Evolutionary conservation across 1,284 basidiomycete genomes (phyloP), one percentile per base, ranked within the genome.

Genomic region (Papiliotrema nemorosa): DNA sequence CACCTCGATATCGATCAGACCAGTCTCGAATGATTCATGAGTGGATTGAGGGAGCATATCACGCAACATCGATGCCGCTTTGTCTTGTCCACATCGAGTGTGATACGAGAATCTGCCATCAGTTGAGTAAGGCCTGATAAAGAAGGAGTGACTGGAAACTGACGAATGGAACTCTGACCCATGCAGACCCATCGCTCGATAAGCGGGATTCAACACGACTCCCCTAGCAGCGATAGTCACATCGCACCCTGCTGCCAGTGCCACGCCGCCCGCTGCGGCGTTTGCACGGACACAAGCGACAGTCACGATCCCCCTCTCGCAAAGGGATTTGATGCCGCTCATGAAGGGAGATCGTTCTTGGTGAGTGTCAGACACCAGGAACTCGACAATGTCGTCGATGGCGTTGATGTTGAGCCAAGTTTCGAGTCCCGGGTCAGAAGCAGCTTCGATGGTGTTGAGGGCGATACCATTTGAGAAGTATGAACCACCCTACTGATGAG

Each of bases 401-500:
- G 74, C 75, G 44, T 76, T 77, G 69, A 78, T 78, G 59, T 78
- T 78, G 33, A 63, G 69, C 77, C 77, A 78, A 14, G 75, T 75
- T 59, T 77, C 77, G 6, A 65, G 59, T 0, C 70, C 69, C 0
- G 76, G 74, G 46, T 73, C 67, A 6, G 61, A 44, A 20, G 68
- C 63, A 20, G 71, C 65, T 59, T 77, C 75, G 59, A 78, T 77
- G 3, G 77, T 74, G 64, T 77, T 75, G 41, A 78, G 69, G 10
- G 76, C 76, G 40, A 78, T 76, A 29, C 77, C 77, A 59, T 78
- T 78, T 26, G 70, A 75, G 52, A 78, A 78, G 68, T 78, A 78
- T 27, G 60, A 51, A 21, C 72, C 70, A 40, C 70, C 73, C 63
- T 62, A 39, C 22, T 7, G 14, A 10, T 53, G 24, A 53, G 43